phyloP scores from a whole-genome alignment of 352 stramenopile species.

The Phytophthora kernoviae region DNA sequence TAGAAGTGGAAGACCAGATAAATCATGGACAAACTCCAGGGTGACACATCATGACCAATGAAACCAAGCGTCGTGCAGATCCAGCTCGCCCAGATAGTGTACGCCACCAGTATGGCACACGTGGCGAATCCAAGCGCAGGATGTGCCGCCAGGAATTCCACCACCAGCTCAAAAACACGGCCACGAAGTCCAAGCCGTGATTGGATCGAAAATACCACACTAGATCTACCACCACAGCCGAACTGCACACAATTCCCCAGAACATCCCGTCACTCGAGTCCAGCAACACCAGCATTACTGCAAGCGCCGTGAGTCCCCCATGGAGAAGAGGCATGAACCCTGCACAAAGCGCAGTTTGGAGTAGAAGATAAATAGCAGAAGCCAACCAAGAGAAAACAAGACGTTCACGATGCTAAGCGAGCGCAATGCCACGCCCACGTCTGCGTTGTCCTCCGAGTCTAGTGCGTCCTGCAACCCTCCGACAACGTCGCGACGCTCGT shows the following conservation, averaged over 20 bases:
- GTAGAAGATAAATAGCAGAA: slow-evolving; percentile 77
- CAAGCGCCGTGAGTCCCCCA: slow-evolving; percentile 53
- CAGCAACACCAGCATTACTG: slow-evolving; percentile 58
- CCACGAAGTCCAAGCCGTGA: slow-evolving; percentile 79
- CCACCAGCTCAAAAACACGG: slow-evolving; percentile 86
- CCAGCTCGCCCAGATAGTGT: slow-evolving; percentile 83
- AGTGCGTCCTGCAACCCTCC: slow-evolving; percentile 22
- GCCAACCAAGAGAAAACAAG: slow-evolving; percentile 71
- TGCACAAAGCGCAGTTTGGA: slow-evolving; percentile 79
- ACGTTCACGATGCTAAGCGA: slow-evolving; percentile 76
- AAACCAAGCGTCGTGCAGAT: slow-evolving; percentile 78
- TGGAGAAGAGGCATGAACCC: slow-evolving; percentile 70
- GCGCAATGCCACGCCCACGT: slow-evolving; percentile 58
- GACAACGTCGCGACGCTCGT: slow-evolving; percentile 35
- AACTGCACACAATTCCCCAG: slow-evolving; percentile 47
- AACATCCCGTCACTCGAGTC: slow-evolving; percentile 53
- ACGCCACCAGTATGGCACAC: slow-evolving; percentile 51
- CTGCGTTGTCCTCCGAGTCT: slow-evolving; percentile 39
- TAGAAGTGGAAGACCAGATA: slow-evolving; percentile 88
- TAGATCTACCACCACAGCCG: slow-evolving; percentile 56
- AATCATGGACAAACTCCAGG: slow-evolving; percentile 73
- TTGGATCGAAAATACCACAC: slow-evolving; percentile 74
- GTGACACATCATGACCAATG: slow-evolving; percentile 60
- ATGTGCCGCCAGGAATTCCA: slow-evolving; percentile 63
- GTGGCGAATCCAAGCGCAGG: slow-evolving; percentile 64